Percentiles rank a stretch among this genome's conserved stretches.
Evolutionary conservation across 176 grass and related monocot genomes (phyloP).

Genomic region (Oryza glaberrima): DNA sequence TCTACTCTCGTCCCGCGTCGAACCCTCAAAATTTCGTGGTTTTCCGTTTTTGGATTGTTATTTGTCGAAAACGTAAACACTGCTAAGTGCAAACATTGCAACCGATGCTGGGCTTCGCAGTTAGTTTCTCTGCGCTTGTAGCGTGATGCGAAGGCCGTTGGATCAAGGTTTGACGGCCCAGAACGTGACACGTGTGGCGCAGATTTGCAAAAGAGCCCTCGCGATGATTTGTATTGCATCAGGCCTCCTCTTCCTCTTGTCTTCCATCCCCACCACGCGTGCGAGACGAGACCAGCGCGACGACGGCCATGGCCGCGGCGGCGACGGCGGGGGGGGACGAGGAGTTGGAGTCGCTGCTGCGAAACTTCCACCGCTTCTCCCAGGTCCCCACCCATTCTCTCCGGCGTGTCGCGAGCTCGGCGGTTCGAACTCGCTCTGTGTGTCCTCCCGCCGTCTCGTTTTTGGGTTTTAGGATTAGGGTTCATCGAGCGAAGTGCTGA

Average conservation of each 20-base stretch:
- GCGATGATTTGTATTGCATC: background rate
- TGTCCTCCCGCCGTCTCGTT: background rate
- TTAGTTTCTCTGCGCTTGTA: too few species aligned
- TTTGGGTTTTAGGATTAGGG: background rate
- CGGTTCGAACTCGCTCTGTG: background rate
- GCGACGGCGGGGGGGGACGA: slow-evolving; percentile 48
- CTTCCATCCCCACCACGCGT: background rate
- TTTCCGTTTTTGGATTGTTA: too few species aligned
- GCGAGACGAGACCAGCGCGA: background rate
- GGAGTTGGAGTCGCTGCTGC: slow-evolving; percentile 58
- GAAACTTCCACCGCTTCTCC: slow-evolving; percentile 69
- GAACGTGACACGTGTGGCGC: too few species aligned
- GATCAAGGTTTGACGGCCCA: too few species aligned
- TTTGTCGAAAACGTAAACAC: too few species aligned
- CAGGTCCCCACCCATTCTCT: slow-evolving; percentile 34
- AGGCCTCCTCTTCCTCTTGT: background rate
- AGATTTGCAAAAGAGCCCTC: background rate
- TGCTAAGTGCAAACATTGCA: too few species aligned
- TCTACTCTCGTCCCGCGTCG: too few species aligned
- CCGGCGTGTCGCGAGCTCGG: background rate
- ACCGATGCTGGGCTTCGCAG: too few species aligned
- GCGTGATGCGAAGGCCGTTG: too few species aligned
- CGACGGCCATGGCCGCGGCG: background rate
- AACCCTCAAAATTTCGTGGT: too few species aligned
- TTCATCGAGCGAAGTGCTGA: background rate